phyloP scores from a whole-genome alignment of 345 rosid genomes.

The Cardamine occulta region DNA sequence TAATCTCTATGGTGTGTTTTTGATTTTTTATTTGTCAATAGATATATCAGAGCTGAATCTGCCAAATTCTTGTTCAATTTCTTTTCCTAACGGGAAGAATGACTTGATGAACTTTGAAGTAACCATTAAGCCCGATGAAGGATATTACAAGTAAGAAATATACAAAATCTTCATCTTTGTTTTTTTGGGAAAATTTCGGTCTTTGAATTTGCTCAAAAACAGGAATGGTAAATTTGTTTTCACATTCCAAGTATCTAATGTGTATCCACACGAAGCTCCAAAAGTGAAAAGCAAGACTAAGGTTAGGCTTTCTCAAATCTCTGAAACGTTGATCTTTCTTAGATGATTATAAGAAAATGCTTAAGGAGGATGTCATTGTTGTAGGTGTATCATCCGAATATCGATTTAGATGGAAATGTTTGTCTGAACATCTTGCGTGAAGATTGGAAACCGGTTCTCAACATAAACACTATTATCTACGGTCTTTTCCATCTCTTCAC shows the following conservation, averaged over 20 bases:
- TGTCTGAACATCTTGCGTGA: conserved; percentile 93
- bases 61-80: conserved; percentile 57
- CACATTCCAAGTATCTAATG: conserved; percentile 73
- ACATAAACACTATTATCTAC: conserved; percentile 84
- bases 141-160: conserved; percentile 63
- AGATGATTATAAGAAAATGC: background rate
- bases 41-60: conserved; percentile 78
- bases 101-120: conserved; percentile 80
- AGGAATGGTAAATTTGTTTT: conserved; percentile 78
- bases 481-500: conserved; percentile 93
- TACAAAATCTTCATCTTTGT: background rate
- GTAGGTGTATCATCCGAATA: conserved; percentile 94
- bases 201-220: background rate
- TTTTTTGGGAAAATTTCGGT: background rate
- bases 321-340: background rate
- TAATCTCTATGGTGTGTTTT: background rate
- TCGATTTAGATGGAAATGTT: conserved; percentile 94
- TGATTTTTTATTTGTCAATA: conserved; percentile 34
- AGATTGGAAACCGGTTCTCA: conserved; percentile 99
- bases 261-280: conserved; percentile 90
- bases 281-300: conserved; percentile 92
- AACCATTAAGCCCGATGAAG: conserved; percentile 73
- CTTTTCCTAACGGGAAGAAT: conserved; percentile 74
- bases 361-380: background rate
- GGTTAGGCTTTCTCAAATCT: conserved; percentile 45